Percentiles rank a stretch among this genome's conserved stretches.
These are phyloP conservation scores for Paramyrothecium roridum DNA, from an alignment of 2,329 filamentous ascomycete species.

Conservation along the genomic window DNA sequence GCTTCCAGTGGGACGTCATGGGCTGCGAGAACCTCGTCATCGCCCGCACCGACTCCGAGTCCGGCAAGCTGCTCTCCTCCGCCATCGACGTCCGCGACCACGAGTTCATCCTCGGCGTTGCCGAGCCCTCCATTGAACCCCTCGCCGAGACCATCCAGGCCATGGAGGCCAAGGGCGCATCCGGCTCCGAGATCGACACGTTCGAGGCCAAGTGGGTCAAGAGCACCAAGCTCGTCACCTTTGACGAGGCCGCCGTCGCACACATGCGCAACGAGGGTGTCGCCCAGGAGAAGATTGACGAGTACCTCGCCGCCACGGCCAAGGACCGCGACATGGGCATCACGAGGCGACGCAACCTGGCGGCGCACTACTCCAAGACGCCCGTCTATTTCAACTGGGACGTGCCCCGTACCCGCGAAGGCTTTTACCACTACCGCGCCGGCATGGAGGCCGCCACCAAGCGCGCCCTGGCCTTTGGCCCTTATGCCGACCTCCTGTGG, in stretches of 20 bases:
- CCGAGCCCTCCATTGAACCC: slow-evolving; percentile 70
- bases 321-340: slow-evolving; percentile 73
- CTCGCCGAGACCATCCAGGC: slow-evolving; percentile 84
- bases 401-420: slow-evolving; percentile 87
- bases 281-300: slow-evolving; percentile 58
- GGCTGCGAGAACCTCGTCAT: slow-evolving; percentile 92
- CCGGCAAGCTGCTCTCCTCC: slow-evolving; percentile 83
- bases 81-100: slow-evolving; percentile 93
- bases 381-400: slow-evolving; percentile 87
- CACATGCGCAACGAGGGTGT: slow-evolving; percentile 69
- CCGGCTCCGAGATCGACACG: slow-evolving; percentile 75
- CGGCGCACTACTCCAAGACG: slow-evolving; percentile 61
- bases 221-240: slow-evolving; percentile 78
- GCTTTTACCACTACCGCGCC: slow-evolving; percentile 85
- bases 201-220: slow-evolving; percentile 90
- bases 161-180: slow-evolving; percentile 80
- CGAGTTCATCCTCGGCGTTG: slow-evolving; percentile 89
- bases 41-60: slow-evolving; percentile 93
- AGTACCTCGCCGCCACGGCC: slow-evolving; percentile 62
- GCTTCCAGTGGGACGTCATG: slow-evolving; percentile 99
- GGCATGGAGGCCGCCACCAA: slow-evolving; percentile 87
- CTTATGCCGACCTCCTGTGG: slow-evolving; percentile 94
- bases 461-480: slow-evolving; percentile 85
- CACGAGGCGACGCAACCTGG: slow-evolving; percentile 70
- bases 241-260: slow-evolving; percentile 82